These are phyloP conservation scores for Prunus persica DNA, from an alignment of 306 rosid genomes.

Conservation along the genomic window DNA sequence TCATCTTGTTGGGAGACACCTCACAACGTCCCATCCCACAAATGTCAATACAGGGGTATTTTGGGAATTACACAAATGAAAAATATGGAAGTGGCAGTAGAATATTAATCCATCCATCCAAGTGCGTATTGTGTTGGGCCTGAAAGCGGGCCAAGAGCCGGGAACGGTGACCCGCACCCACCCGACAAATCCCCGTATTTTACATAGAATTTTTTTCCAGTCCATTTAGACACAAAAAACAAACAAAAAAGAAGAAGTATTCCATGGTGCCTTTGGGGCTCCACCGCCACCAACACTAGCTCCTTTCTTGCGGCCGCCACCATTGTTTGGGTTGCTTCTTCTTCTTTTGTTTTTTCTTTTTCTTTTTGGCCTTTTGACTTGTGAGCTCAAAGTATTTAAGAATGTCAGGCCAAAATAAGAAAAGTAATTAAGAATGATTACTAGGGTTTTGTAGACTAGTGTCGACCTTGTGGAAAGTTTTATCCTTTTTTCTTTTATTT, in stretches of 20 bases:
- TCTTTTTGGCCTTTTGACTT: not conserved
- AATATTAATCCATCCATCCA: not conserved
- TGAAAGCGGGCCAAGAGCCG: slow-evolving; percentile 7
- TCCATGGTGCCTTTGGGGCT: slow-evolving; percentile 36
- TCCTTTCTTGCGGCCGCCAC: slow-evolving; percentile 23
- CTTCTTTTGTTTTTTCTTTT: not conserved
- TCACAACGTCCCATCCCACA: slow-evolving; percentile 15
- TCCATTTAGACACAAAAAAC: slow-evolving; percentile 6
- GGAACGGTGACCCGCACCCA: slow-evolving; percentile 29
- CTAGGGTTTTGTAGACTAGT: not conserved
- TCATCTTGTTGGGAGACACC: slow-evolving; percentile 33
- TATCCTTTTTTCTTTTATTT: not conserved
- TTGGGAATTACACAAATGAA: not conserved
- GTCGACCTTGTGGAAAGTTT: not conserved
- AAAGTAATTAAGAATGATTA: not conserved
- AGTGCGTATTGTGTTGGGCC: slow-evolving; percentile 27
- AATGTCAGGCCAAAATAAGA: slow-evolving; percentile 12
- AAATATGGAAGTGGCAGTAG: slow-evolving; percentile 17
- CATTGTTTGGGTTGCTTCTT: not conserved
- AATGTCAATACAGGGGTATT: not conserved
- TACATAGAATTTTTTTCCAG: slow-evolving; percentile 10
- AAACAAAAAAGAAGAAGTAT: not conserved
- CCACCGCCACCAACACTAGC: slow-evolving; percentile 41
- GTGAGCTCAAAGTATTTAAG: not conserved
- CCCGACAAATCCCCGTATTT: slow-evolving; percentile 51